phyloP scores from a whole-genome alignment of 352 stramenopile genomes.

The Pythium aristosporum region DNA sequence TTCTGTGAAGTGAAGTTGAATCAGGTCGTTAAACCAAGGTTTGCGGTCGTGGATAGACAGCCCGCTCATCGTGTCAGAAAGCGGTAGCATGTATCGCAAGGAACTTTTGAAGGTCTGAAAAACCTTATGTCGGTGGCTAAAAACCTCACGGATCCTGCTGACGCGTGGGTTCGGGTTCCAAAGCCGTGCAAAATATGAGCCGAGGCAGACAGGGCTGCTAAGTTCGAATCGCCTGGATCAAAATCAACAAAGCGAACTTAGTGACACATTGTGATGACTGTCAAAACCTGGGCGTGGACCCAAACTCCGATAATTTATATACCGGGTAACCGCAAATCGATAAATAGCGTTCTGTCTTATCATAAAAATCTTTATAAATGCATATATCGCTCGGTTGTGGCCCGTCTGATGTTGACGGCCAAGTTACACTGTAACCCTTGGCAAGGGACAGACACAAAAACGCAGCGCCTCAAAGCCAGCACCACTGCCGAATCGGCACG shows the following conservation, averaged over 20 bases:
- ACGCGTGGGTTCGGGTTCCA: constrained; percentile 16
- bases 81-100: not conserved
- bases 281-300: not conserved
- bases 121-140: not conserved
- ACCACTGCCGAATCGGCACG: no score
- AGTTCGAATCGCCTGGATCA: constrained; percentile 4
- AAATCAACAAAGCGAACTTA: not conserved
- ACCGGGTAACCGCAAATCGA: not conserved
- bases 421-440: not conserved
- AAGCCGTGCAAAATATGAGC: constrained; percentile 14
- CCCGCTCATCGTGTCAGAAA: constrained; percentile 8
- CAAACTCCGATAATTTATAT: not conserved
- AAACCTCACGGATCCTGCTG: constrained; percentile 3
- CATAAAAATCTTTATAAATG: not conserved
- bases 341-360: not conserved
- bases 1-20: constrained; percentile 13
- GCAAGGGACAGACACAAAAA: no score
- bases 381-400: not conserved
- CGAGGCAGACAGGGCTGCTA: constrained; percentile 13
- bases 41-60: constrained; percentile 9
- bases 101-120: not conserved
- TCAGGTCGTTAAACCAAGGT: constrained; percentile 11
- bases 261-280: not conserved
- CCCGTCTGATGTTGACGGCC: not conserved
- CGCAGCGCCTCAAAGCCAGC: no score